Percentiles rank a stretch among this genome's conserved stretches.
These are phyloP conservation scores for Candida nanaspora DNA, from an alignment of 805 yeast genomes.

Conservation along the genomic window DNA sequence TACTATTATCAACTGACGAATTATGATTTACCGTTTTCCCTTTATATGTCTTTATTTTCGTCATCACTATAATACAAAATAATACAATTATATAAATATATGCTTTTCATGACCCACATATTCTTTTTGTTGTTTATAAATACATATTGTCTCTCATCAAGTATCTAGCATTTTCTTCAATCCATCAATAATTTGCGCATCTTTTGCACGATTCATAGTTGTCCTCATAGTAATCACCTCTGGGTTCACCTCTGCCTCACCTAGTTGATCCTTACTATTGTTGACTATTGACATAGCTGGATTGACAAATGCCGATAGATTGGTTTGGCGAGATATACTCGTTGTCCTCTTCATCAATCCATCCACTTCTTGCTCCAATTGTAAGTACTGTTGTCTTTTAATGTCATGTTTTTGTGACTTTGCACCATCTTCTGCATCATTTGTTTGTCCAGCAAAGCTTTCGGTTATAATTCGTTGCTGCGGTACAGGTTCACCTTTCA, in stretches of 20 bases:
- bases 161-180: conserved; percentile 1
- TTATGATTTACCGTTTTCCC: no score
- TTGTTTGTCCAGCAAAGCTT: no score
- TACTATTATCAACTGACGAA: not conserved
- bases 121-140: not conserved
- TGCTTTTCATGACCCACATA: not conserved
- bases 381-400: conserved; percentile 1
- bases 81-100: no score
- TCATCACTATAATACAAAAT: no score
- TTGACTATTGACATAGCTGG: not conserved
- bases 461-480: no score
- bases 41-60: no score
- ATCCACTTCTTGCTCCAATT: not conserved
- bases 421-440: no score
- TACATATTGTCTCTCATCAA: not conserved
- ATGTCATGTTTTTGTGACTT: not conserved
- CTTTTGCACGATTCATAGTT: not conserved
- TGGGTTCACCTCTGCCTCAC: not conserved
- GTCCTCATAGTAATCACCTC: not conserved
- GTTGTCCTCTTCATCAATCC: conserved; percentile 1
- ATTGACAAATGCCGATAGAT: not conserved
- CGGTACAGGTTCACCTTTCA: conserved; percentile 13
- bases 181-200: not conserved
- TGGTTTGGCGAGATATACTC: conserved; percentile 1
- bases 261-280: not conserved